Conservation (phyloP, 2,329 filamentous ascomycete species). For the Phoma herbarum region DNA sequence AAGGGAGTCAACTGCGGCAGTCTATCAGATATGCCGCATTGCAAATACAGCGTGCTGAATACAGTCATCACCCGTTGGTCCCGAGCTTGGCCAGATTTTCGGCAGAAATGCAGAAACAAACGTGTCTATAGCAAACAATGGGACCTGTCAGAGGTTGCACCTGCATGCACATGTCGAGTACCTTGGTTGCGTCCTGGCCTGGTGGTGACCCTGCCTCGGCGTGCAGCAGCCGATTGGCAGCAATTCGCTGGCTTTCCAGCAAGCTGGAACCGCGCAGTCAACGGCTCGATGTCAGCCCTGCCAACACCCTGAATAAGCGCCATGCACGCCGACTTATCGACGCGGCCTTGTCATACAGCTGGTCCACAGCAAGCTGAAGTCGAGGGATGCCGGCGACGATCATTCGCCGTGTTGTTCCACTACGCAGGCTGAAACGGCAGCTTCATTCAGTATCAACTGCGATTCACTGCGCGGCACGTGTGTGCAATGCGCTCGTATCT, state of each 20-base stretch:
- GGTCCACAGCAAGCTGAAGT: conserved; percentile 1
- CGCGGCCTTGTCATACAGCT: neutral
- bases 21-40: neutral
- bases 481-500: conserved; percentile 1
- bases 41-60: conserved; percentile 2
- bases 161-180: neutral
- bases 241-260: neutral
- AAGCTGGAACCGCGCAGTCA: neutral
- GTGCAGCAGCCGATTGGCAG: neutral
- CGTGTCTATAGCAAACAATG: neutral
- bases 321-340: conserved; percentile 1
- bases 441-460: neutral
- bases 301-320: conserved; percentile 2
- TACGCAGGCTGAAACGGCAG: neutral
- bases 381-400: conserved; percentile 10
- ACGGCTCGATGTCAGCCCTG: conserved; percentile 14
- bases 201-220: neutral
- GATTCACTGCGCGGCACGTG: neutral
- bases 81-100: neutral
- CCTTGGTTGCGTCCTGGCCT: conserved; percentile 1
- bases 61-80: neutral
- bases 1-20: conserved; percentile 2
- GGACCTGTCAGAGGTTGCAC: neutral
- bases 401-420: neutral
- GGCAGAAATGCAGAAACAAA: neutral